Evolutionary conservation across 805 yeast species (phyloP), one percentile per base, ranked within the genome.

Genomic region (Schwanniomyces yamadae): DNA sequence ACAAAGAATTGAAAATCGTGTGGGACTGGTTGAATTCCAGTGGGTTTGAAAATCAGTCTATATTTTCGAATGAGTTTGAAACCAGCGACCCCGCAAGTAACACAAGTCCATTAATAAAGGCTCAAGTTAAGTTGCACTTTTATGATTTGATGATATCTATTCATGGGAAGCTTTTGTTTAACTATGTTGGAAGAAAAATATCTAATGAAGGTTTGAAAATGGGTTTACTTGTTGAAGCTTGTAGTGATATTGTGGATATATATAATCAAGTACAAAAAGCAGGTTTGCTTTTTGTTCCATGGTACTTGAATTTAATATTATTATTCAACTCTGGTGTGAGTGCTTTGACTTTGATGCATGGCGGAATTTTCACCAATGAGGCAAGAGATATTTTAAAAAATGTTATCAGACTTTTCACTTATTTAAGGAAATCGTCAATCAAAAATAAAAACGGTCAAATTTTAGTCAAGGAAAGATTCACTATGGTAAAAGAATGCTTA

Each of bases 401-500:
- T 11, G 37, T 59, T 5, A 52, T 63, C 28, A 34, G 41, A 3
- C 41, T 66, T 6, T 39, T 63, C 11, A 39, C 42, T 8, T 36
- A 27, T 9, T 40, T 53, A 12, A 61, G 46, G 40, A 57, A 52
- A 21, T 47, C 71, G 17, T 50, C 66, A 22, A 65, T 68, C 5
- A 43, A 51, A 16, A 53, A 57, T 34, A 52, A 46, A 6, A 39
- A 59, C 46, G 64, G 67, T 8, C 57, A 55, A 31, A 43, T 56
- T 5, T 37, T 66, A 8, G 46, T 56, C 28, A 48, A 52, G 25
- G 60, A 55, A 35, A 46, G 73, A 26, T 69, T 65, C 46, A 63
- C 59, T 34, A 79, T 79, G 85, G 74, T 72, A 9, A 63, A 68
- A 28, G 84, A 79, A 50, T 75, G 82, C 47, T 47, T 76, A n/a